A percentile compares a stretch with the other conserved stretches of the same genome.
These are phyloP conservation scores for Neurospora sp. DNA, from an alignment of 495 filamentous ascomycete species.

Conservation along the genomic window DNA sequence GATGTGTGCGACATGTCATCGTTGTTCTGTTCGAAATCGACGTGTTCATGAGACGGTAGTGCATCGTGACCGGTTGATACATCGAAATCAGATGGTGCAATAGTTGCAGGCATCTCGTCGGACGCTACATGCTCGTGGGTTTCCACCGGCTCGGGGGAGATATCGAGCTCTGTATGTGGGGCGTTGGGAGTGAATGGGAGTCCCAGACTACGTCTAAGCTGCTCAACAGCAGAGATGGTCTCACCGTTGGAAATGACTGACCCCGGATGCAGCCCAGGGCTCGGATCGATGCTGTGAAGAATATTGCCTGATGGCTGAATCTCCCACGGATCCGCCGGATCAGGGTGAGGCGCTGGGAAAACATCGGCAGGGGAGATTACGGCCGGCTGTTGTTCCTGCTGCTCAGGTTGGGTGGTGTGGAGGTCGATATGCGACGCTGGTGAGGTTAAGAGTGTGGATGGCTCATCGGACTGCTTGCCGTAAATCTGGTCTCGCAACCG, in stretches of 20 bases:
- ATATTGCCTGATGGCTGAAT: background rate
- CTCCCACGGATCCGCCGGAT: background rate
- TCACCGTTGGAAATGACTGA: background rate
- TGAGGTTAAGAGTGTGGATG: background rate
- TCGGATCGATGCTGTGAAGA: slow-evolving; percentile 2
- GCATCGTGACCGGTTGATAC: slow-evolving; percentile 22
- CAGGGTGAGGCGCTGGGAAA: background rate
- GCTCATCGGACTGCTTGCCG: background rate
- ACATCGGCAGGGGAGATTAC: background rate
- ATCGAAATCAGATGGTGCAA: slow-evolving; percentile 30
- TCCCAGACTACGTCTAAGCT: slow-evolving; percentile 1
- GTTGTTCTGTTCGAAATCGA: background rate
- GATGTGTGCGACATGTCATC: background rate
- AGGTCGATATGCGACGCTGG: background rate
- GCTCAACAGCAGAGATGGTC: slow-evolving; percentile 5
- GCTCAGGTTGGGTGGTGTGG: background rate
- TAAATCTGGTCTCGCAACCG: background rate
- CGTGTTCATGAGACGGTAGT: slow-evolving; percentile 8
- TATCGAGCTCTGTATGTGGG: background rate
- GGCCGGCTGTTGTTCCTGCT: background rate
- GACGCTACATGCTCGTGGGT: background rate
- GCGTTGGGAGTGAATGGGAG: background rate
- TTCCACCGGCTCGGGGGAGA: background rate
- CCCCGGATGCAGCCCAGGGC: background rate
- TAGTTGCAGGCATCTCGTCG: slow-evolving; percentile 17